Evolutionary conservation across 2,329 filamentous ascomycete species (phyloP), one percentile per base, ranked within the genome.

Genomic region (Aspergillus quadrilineatus): DNA sequence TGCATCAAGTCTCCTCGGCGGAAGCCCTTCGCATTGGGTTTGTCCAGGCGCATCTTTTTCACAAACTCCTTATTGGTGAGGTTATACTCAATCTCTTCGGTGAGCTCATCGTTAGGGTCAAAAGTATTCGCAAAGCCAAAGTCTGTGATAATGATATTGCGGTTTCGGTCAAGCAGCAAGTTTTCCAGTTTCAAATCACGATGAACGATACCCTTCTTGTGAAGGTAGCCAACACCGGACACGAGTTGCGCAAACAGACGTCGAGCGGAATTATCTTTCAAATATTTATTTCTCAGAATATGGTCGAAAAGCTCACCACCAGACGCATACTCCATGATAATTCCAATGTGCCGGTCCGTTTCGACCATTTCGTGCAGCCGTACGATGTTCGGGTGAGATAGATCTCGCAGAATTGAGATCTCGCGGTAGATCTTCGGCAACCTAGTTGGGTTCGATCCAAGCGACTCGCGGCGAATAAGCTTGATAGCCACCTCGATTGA

Each of bases 51-150:
- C 77, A 89, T 82, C 50, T 87, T 83, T 77, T 93, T 93, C 60
- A 97, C 89, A 69, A 88, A 94, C 15, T 97, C 92, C 63, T 90
- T 89, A 69, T 96, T 93, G 28, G 85, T 84, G 22, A 99, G 79
- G 61, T 92, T 90, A 67, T 91, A 85, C 74, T 97, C 94, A 63
- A 97, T 89, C 57, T 97, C 92, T 58, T 96, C 91, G 4, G 85
- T 85, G 39, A 99, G 82, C 72, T 97, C 92, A 69, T 99, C 94
- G 36, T 80, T 78, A 0, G 94, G 85, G 69, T 97, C 89, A 70
- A 99, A 99, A 0, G 92, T 97, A 75, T 99, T 99, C 65, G 94
- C 94, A 72, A 99, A 99, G 15, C 94, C 94, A 75, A 99, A 99
- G 76, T 99, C 94, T 14, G 94, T 99, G 70, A 99, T 99, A 77